Evolutionary conservation across 495 filamentous ascomycete genomes (phyloP), one percentile per base, ranked within the genome.

Genomic region (Cercophora samala): DNA sequence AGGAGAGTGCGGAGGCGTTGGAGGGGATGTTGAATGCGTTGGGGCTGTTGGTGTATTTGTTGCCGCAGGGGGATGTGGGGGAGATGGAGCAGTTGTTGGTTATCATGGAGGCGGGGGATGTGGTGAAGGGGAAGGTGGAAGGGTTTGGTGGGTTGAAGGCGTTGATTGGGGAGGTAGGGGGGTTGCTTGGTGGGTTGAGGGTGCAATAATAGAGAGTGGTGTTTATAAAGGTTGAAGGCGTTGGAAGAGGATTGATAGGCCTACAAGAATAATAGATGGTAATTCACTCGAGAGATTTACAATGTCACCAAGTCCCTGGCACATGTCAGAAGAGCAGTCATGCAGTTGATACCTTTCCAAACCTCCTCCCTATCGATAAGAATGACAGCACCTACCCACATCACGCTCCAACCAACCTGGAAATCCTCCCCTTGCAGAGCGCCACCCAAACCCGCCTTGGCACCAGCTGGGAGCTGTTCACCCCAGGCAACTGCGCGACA

Each of bases 31-130:
- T 95, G 46, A 78, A 90, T 53, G 90, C 90, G 11, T 76, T 95
- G 23, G 93, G 92, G 0, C 83, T 88, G 26, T 66, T 97, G 61
- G 83, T 86, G 5, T 97, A 94, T 74, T 86, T 85, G 72, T 82
- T 87, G 53, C 86, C 89, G 1, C 63, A 84, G 22, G 87, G 88
- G 37, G 37, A 46, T 5, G 13, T 46, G 37, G 90, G 91, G 9
- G 86, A 91, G 70, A 71, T 96, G n/a, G 69, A 86, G 32, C 91
- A 93, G 74, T 78, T 94, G n/a, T 83, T 91, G 74, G 82, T 84
- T 66, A 86, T 83, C 29, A 86, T 95, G 84, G 89, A 90, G 70
- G 90, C 90, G 0, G 75, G 78, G 32, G 85, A 84, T 19, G 85
- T 82, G 6, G 78, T 94, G 15, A 59, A 78, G 26, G 81, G 66